Base-by-base conservation (phyloP, 2,329 filamentous ascomycete species). In the Rutstroemia sydowiana region DNA sequence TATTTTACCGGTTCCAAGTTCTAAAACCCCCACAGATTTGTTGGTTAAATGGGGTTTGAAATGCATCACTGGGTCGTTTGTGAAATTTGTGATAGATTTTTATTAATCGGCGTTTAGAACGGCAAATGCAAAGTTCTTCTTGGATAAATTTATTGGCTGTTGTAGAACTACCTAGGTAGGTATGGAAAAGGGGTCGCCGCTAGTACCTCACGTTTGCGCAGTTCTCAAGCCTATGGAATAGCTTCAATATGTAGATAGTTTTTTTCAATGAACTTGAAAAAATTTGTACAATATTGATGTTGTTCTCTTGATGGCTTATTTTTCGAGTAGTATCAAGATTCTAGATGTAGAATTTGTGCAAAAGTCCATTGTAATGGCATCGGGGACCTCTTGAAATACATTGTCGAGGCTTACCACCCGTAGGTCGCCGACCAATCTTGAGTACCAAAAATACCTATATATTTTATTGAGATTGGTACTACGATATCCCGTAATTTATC, bases 341-440 rank as follows among this genome's bases (percentile, higher is more conserved):
- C 20, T 42, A 26, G 39, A 42, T n/a, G 21, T 21, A 31, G 6
- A 37, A 34, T 14, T n/a, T 37, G 14, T 11, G 30, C 44, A 39
- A 18, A 28, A 23, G 26, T 45, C 48, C 23, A 51, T 45, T 39
- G 41, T 28, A 39, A 23, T 37, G 14, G 23, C 30, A 37, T 45
- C 48, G 48, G 48, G 48, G 41, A 45, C 26, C 41, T 45, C 21
- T 51, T 18, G 5, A 45, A 28, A 9, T 39, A 45, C 48, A 9
- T 43, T 51, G 40, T 39, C 16, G 41, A 37, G 21, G 48, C 21
- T 32, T 20, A 50, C 23, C 26, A 21, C 11, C 41, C 39, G 39
- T 39, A 39, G 48, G 40, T 51, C 48, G 48, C 31, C 48, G 48
- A 51, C 48, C 48, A 39, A 45, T 30, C 30, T 39, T 6, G 28